These are phyloP conservation scores for Castanopsis chinensis DNA, from an alignment of 306 rosid species.

Conservation along the genomic window DNA sequence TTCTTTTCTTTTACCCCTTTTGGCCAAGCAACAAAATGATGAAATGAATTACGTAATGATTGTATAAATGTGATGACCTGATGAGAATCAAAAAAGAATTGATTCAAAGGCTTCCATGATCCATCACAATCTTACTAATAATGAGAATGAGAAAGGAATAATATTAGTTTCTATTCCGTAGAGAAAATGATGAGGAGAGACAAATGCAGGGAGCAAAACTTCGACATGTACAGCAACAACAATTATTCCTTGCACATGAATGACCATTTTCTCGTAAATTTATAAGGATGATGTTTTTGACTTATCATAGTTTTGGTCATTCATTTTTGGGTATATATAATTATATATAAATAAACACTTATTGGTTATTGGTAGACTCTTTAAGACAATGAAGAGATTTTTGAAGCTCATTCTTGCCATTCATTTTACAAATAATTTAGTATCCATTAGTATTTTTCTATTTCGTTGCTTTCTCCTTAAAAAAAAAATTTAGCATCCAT, in stretches of 20 bases:
- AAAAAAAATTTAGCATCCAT: too few relatives aligned
- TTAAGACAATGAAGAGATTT: too few relatives aligned
- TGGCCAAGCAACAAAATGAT: constrained; percentile 4
- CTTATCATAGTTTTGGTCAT: too few relatives aligned
- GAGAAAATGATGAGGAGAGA: constrained; percentile 2
- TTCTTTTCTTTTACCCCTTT: too few relatives aligned
- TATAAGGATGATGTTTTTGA: too few relatives aligned
- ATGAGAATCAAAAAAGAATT: constrained; percentile 27
- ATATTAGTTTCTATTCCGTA: constrained; percentile 12
- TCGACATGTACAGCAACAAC: constrained; percentile 21
- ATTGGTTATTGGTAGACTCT: too few relatives aligned
- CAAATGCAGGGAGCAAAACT: neutral
- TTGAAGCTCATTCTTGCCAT: too few relatives aligned
- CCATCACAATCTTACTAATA: constrained; percentile 35
- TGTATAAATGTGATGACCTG: neutral
- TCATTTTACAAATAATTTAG: too few relatives aligned
- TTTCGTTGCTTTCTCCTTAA: too few relatives aligned
- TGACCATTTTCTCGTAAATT: neutral
- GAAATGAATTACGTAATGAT: constrained; percentile 10
- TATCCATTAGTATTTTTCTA: too few relatives aligned
- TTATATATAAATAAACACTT: too few relatives aligned
- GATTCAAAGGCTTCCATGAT: constrained; percentile 28
- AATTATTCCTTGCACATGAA: constrained; percentile 1
- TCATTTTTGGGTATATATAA: too few relatives aligned
- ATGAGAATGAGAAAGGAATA: constrained; percentile 25